Evolutionary conservation across 768 basidiomycete genomes (phyloP).

Genomic region (Hebeloma cylindrosporum): DNA sequence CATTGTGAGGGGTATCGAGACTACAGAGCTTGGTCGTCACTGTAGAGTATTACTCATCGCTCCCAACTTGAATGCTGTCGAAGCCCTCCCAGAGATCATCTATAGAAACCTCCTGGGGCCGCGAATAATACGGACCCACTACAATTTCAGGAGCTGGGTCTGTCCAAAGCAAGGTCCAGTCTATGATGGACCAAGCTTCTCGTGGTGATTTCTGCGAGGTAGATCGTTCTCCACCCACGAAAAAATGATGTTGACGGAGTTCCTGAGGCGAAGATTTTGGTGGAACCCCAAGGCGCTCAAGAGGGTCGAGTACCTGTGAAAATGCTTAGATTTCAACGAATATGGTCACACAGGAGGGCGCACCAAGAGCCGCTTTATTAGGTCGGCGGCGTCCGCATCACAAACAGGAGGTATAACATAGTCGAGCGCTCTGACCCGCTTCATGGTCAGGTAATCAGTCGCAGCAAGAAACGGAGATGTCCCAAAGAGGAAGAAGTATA

Average conservation of each 20-base stretch:
- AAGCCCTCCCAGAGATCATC: slow-evolving; percentile 25
- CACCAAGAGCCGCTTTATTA: slow-evolving; percentile 78
- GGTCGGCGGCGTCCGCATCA: slow-evolving; percentile 75
- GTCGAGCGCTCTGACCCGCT: slow-evolving; percentile 87
- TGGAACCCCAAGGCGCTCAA: slow-evolving; percentile 59
- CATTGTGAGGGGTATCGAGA: slow-evolving; percentile 1
- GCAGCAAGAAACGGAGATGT: slow-evolving; percentile 88
- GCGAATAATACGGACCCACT: slow-evolving; percentile 40
- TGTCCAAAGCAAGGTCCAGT: slow-evolving; percentile 69
- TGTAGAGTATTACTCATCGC: slow-evolving; percentile 12
- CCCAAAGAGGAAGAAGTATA: slow-evolving; percentile 92
- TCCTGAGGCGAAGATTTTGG: slow-evolving; percentile 38
- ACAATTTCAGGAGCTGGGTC: slow-evolving; percentile 57
- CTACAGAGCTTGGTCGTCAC: slow-evolving; percentile 1
- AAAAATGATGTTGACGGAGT: slow-evolving; percentile 64
- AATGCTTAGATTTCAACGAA: slow-evolving; percentile 3
- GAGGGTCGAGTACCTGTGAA: slow-evolving; percentile 56
- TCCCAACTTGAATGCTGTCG: slow-evolving; percentile 18
- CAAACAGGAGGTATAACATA: slow-evolving; percentile 88
- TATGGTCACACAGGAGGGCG: slow-evolving; percentile 21
- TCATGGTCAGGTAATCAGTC: slow-evolving; percentile 93
- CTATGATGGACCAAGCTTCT: slow-evolving; percentile 34
- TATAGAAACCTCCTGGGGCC: slow-evolving; percentile 23
- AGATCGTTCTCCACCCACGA: slow-evolving; percentile 29
- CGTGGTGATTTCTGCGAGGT: slow-evolving; percentile 6